phyloP scores from a whole-genome alignment of 2,329 filamentous ascomycete species.

The Botrytis byssoidea region DNA sequence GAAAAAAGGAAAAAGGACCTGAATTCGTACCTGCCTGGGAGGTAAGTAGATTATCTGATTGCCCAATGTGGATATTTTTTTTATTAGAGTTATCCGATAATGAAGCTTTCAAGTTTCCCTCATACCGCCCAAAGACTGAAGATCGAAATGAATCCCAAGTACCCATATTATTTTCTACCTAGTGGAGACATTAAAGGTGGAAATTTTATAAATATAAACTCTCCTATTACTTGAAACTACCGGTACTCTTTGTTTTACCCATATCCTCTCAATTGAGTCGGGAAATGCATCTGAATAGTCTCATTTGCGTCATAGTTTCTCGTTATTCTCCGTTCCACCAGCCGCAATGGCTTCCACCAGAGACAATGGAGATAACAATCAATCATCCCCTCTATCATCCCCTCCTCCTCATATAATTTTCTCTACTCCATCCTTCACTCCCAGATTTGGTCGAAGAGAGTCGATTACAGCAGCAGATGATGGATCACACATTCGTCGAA shows the following conservation, averaged over 20 bases:
- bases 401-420: constrained; percentile 27
- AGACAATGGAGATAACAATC: constrained; percentile 21
- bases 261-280: neutral
- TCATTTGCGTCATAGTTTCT: constrained; percentile 15
- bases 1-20: neutral
- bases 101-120: neutral
- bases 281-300: constrained; percentile 10
- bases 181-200: constrained; percentile 4
- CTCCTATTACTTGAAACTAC: neutral
- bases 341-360: constrained; percentile 28
- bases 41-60: neutral
- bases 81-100: neutral
- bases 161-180: constrained; percentile 8
- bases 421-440: constrained; percentile 23
- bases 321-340: neutral
- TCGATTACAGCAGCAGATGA: constrained; percentile 20
- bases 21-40: neutral
- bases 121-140: neutral
- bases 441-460: neutral
- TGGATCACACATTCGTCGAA: constrained; percentile 27
- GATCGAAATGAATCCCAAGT: neutral
- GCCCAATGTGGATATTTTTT: constrained; percentile 2
- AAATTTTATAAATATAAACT: neutral
- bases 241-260: neutral
- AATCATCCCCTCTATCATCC: constrained; percentile 7